phyloP scores from a whole-genome alignment of 805 yeast species.

The Yamadazyma akitaensis region DNA sequence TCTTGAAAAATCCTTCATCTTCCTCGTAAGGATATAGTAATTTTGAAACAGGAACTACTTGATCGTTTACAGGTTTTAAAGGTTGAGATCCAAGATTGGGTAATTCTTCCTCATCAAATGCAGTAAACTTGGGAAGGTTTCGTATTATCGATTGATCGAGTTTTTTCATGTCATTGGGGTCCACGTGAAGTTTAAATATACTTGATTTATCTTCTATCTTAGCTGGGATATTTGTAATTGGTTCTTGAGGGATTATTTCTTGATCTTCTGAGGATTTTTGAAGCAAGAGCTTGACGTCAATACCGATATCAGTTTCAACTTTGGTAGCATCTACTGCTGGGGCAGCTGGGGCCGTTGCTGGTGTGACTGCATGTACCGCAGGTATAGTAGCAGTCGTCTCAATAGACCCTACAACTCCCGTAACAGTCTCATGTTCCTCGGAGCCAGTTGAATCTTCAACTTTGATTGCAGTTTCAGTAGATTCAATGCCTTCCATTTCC shows the following conservation, averaged over 20 bases:
- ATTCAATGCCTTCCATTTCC: background rate
- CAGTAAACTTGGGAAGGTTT: constrained; percentile 45
- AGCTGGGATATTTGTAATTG: constrained; percentile 5
- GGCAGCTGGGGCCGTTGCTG: background rate
- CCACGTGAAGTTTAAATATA: constrained; percentile 48
- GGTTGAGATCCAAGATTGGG: constrained; percentile 18
- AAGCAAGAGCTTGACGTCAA: constrained; percentile 23
- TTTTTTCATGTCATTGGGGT: constrained; percentile 39
- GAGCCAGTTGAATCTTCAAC: too few relatives aligned
- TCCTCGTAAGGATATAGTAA: constrained; percentile 62
- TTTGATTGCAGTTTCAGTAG: background rate
- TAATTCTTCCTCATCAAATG: constrained; percentile 38
- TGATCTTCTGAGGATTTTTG: constrained; percentile 26
- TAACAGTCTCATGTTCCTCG: background rate
- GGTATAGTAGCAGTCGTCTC: constrained; percentile 11
- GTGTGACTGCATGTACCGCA: constrained; percentile 7
- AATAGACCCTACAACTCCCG: constrained; percentile 1
- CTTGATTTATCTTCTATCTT: constrained; percentile 9
- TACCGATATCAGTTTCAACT: constrained; percentile 15
- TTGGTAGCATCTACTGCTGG: background rate
- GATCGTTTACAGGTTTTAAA: constrained; percentile 26
- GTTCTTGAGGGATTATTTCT: background rate
- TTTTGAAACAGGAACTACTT: constrained; percentile 59
- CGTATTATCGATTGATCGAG: constrained; percentile 47
- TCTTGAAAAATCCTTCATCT: constrained; percentile 60